Conservation (phyloP, 495 filamentous ascomycete species). For the Achaetomiella virescens region DNA sequence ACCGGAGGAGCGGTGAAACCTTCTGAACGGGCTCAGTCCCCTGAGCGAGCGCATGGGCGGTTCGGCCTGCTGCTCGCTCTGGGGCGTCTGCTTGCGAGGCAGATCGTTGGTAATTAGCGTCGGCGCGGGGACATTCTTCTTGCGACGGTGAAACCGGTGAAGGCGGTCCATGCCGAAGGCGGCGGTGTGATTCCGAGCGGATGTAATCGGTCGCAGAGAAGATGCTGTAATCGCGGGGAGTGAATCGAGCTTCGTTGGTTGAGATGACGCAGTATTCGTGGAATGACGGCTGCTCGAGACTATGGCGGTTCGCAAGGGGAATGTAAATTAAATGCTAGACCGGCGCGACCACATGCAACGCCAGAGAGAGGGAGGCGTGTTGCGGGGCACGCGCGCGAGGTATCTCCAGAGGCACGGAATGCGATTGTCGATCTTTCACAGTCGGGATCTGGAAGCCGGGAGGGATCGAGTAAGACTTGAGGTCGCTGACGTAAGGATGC, state of each 20-base stretch:
- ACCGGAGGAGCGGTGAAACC: constrained; percentile 28
- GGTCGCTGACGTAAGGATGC: no score
- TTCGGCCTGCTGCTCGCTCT: constrained; percentile 15
- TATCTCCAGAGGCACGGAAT: no score
- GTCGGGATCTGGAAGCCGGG: no score
- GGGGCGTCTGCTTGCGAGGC: constrained; percentile 18
- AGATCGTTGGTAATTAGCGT: constrained; percentile 21
- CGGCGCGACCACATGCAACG: no score
- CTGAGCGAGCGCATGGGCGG: constrained; percentile 19
- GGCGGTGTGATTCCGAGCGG: background rate
- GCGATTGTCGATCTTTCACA: no score
- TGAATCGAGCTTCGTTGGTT: background rate
- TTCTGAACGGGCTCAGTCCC: constrained; percentile 28
- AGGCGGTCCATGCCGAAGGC: constrained; percentile 14
- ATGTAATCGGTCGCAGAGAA: background rate
- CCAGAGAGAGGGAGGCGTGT: no score
- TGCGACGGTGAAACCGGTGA: constrained; percentile 22
- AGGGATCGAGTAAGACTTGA: no score
- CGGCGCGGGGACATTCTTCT: constrained; percentile 18
- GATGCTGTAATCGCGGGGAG: background rate
- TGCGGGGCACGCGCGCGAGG: no score
- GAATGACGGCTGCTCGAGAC: no score
- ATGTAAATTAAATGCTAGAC: no score
- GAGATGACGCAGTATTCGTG: no score
- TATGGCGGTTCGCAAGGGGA: no score